These are phyloP conservation scores for Ogataea ganodermae DNA, from an alignment of 805 yeast species.

Conservation along the genomic window DNA sequence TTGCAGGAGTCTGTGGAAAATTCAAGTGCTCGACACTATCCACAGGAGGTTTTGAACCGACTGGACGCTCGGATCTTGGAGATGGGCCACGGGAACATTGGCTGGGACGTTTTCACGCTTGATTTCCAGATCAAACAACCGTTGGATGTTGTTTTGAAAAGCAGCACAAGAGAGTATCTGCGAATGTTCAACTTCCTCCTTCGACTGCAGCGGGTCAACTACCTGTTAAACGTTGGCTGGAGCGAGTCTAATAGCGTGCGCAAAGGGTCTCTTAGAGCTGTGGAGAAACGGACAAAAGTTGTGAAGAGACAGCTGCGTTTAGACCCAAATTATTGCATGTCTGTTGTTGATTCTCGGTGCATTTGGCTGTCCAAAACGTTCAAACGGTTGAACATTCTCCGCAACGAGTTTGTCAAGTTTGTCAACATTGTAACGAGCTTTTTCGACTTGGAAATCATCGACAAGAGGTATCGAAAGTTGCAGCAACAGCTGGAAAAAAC, in stretches of 20 bases:
- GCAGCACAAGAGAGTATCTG: conserved; percentile 58
- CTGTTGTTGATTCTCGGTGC: conserved; percentile 21
- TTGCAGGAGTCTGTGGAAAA: conserved; percentile 62
- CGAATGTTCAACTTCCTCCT: conserved; percentile 84
- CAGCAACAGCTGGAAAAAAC: conserved; percentile 27
- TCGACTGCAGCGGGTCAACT: conserved; percentile 67
- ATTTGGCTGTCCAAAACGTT: conserved; percentile 27
- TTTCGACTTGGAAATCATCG: conserved; percentile 49
- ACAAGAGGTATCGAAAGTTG: conserved; percentile 35
- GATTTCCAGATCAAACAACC: conserved; percentile 65
- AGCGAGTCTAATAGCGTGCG: conserved; percentile 36
- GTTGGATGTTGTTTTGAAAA: conserved; percentile 55
- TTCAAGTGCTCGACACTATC: conserved; percentile 48
- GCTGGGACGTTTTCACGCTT: conserved; percentile 92
- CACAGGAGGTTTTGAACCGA: conserved; percentile 46
- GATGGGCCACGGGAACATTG: conserved; percentile 66
- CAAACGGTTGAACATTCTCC: conserved; percentile 39
- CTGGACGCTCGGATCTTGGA: conserved; percentile 84
- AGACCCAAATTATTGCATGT: conserved; percentile 9
- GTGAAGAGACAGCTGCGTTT: conserved; percentile 12
- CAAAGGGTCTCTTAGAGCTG: conserved; percentile 27
- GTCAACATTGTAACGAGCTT: conserved; percentile 42
- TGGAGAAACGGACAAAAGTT: conserved; percentile 17
- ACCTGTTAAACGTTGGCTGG: conserved; percentile 54
- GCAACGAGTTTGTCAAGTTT: conserved; percentile 44